Base-by-base conservation (phyloP, 1,284 basidiomycete species). In the Waitea zeae region DNA sequence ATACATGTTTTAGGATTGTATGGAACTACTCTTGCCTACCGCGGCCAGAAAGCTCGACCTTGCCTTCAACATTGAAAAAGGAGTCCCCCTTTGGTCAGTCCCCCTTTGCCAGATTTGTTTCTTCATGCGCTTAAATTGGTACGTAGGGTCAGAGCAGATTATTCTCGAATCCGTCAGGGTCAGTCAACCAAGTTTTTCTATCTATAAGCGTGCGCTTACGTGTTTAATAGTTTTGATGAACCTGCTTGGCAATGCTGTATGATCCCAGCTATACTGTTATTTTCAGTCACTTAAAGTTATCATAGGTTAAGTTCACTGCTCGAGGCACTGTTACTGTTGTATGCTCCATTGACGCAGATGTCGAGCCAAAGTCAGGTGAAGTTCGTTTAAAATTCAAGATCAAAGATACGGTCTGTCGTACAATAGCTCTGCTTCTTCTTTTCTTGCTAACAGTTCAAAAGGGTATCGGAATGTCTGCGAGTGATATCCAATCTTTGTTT, bases 161-260 rank as follows among this genome's bases (percentile, higher is more conserved):
- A 77, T 43, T 70, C 73, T 4, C 65, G 75, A 13, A 77, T 79
- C 36, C 64, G 74, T 37, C 74, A 79, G 66, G 67, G 73, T 70
- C 44, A 35, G 44, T 38, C 14, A 9, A n/a, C n/a, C n/a, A n/a
- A n/a, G n/a, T n/a, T n/a, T 27, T 33, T 12, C 17, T 12, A 32
- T 12, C 9, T 29, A 17, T 35, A 17, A 17, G 13, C n/a, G 5
- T n/a, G n/a, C n/a, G n/a, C n/a, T n/a, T n/a, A n/a, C n/a, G n/a
- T n/a, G n/a, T n/a, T n/a, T n/a, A 7, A 5, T 38, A 72, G 74
- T 78, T 12, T 52, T 78, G 20, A 77, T 77, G 74, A 80, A 80
- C 45, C 51, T 80, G 29, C 74, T 80, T 38, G 74, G 74, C 6
- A 80, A 80, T 46, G 74, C 74, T 7, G 70, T n/a, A n/a, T n/a